Conservation (phyloP, 768 basidiomycete genomes). For the Mycena galericulata region DNA sequence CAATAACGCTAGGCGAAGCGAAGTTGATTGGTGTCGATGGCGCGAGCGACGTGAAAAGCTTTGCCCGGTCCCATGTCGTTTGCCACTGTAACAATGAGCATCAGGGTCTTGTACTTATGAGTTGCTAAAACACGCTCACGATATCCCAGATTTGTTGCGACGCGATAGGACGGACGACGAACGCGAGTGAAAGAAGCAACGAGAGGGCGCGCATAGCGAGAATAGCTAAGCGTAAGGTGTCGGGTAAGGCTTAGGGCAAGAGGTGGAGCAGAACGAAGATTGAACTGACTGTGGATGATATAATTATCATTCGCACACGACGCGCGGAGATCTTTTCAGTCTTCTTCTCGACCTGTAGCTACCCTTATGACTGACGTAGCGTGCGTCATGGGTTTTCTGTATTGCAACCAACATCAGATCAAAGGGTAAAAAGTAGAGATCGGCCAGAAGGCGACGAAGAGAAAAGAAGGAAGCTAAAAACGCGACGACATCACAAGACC, state of each 20-base stretch:
- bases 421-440: too few relatives aligned
- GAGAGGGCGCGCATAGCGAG: conserved; percentile 29
- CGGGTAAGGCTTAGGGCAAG: background rate
- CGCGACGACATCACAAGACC: too few relatives aligned
- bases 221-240: conserved; percentile 27
- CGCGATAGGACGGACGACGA: conserved; percentile 39
- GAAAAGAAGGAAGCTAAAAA: too few relatives aligned
- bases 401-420: too few relatives aligned
- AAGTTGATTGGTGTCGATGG: conserved; percentile 68
- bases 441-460: too few relatives aligned
- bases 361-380: conserved; percentile 21
- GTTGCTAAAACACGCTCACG: conserved; percentile 45
- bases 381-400: conserved; percentile 9
- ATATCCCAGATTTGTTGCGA: conserved; percentile 69
- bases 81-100: conserved; percentile 59
- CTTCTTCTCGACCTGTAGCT: background rate
- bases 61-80: conserved; percentile 65
- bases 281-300: too few relatives aligned
- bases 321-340: background rate
- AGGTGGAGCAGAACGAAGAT: background rate
- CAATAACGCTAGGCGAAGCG: conserved; percentile 65
- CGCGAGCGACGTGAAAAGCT: conserved; percentile 62
- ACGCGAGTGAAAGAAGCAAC: conserved; percentile 32
- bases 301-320: background rate
- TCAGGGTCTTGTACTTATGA: conserved; percentile 14